These are phyloP conservation scores for Phytopythium boreale DNA, from an alignment of 352 stramenopile genomes.

Conservation along the genomic window DNA sequence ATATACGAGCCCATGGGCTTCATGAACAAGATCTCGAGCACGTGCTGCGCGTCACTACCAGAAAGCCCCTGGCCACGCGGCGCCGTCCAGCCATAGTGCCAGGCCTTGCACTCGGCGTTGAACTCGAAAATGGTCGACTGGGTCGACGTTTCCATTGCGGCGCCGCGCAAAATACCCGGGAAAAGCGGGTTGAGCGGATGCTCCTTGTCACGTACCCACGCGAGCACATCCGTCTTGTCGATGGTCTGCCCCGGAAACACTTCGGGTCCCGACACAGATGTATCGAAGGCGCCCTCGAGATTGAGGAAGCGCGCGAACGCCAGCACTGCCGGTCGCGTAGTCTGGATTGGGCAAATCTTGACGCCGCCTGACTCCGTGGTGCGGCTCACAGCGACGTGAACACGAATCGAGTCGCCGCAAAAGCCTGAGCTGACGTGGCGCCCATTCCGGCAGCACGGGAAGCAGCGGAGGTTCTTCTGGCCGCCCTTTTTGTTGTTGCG, in stretches of 20 bases:
- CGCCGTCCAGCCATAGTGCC: constrained; percentile 87
- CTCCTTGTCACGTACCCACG: constrained; percentile 70
- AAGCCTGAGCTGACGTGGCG: constrained; percentile 84
- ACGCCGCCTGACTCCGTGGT: constrained; percentile 73
- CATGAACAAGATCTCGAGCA: constrained; percentile 80
- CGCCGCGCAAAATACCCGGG: constrained; percentile 65
- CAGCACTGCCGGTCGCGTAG: constrained; percentile 53
- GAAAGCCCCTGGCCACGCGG: constrained; percentile 69
- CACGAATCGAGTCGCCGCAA: constrained; percentile 81
- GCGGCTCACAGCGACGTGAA: constrained; percentile 76
- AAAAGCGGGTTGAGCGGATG: constrained; percentile 79
- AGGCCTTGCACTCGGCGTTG: constrained; percentile 86
- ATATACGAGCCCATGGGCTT: constrained; percentile 82
- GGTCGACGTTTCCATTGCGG: constrained; percentile 72
- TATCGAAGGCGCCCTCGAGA: constrained; percentile 66
- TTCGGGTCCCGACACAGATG: constrained; percentile 61
- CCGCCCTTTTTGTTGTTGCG: constrained; percentile 90
- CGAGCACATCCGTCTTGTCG: constrained; percentile 57
- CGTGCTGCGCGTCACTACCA: constrained; percentile 75
- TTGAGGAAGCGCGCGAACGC: constrained; percentile 75
- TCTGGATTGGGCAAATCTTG: constrained; percentile 80
- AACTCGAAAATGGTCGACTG: constrained; percentile 88
- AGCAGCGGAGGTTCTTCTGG: constrained; percentile 88
- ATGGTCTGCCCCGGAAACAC: constrained; percentile 79
- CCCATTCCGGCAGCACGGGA: constrained; percentile 77